Base-by-base conservation (phyloP, 2,329 filamentous ascomycete genomes). In the Pseudogymnoascus sp. region DNA sequence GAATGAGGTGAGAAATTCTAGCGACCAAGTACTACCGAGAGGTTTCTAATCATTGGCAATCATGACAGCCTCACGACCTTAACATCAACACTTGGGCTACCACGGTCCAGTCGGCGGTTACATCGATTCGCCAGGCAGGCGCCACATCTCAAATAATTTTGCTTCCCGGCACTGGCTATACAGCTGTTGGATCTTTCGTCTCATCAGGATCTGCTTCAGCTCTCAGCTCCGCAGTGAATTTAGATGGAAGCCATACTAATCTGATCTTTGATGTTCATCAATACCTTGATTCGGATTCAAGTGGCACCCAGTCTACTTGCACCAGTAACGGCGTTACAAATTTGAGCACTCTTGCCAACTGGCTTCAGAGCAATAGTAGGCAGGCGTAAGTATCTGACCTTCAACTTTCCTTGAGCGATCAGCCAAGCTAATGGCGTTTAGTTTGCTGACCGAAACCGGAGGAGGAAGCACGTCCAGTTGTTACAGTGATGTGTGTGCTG, bases 101-200 rank as follows among this genome's bases (percentile, higher is more conserved):
- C 6, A 84, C 82, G 0, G 82, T 82, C 65, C 86, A 89, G 69
- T 77, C 77, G 11, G 84, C 78, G 11, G 86, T 90, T 2, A 84
- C 81, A 0, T 85, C 84, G 2, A 88, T 90, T 67, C 82, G 86
- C 55, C 73, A 79, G 58, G 80, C 82, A 5, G 86, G 85, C 28
- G 85, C 85, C 12, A 78, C 75, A 1, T 74, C 75, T n/a, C 84
- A 89, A 66, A 81, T 84, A 70, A 87, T 89, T 65, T 76, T 89
- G 6, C 78, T 88, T 1, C 83, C 87, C 0, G 86, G 86, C 2
- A 85, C 79, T 38, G 81, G 83, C 67, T 88, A 81, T 69, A 79
- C 82, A 8, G 79, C 76, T 64, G 80, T 80, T 6, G 77, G 74
- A 33, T 76, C 76, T 4, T 77, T 84, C 41, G 74, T 83, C 12